A percentile compares a stretch with the other conserved stretches of the same genome.
Evolutionary conservation across 352 stramenopile species (phyloP).

Genomic region (Pythium periplocum): DNA sequence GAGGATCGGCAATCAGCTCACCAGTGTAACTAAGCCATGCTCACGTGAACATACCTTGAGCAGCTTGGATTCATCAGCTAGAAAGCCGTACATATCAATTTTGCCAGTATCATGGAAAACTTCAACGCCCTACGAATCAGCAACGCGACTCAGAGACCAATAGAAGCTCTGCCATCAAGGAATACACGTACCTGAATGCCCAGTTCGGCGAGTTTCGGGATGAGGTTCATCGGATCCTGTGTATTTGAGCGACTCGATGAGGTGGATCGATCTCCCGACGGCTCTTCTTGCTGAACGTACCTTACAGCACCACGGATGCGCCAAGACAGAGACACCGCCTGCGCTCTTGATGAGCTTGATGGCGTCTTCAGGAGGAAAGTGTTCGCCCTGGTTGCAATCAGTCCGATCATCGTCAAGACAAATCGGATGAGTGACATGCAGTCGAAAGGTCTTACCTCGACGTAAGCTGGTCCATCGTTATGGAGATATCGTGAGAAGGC

Average conservation of each 20-base stretch:
- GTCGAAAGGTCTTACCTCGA: conserved; percentile 36
- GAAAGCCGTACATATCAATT: conserved; percentile 74
- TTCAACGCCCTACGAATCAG: conserved; percentile 51
- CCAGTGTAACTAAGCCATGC: neutral
- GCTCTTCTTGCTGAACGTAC: conserved; percentile 12
- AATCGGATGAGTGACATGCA: too few relatives aligned
- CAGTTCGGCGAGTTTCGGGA: conserved; percentile 64
- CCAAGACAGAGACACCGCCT: conserved; percentile 76
- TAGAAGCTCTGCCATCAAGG: neutral
- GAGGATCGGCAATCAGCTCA: neutral
- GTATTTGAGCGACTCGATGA: neutral
- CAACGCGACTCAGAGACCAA: neutral
- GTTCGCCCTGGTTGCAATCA: conserved; percentile 38
- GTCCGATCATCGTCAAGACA: too few relatives aligned
- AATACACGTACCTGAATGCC: conserved; percentile 55
- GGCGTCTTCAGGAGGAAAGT: conserved; percentile 81
- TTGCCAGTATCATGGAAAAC: conserved; percentile 79
- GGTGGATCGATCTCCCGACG: too few relatives aligned
- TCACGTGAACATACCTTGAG: conserved; percentile 42
- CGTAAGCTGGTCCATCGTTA: conserved; percentile 80
- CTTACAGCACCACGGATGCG: conserved; percentile 84
- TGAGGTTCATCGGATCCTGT: conserved; percentile 60
- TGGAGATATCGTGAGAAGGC: conserved; percentile 77
- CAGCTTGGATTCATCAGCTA: conserved; percentile 68
- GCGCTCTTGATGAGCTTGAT: conserved; percentile 83